Base-by-base conservation (phyloP, 2,329 filamentous ascomycete genomes). In the Myriosclerotinia scirpicola region DNA sequence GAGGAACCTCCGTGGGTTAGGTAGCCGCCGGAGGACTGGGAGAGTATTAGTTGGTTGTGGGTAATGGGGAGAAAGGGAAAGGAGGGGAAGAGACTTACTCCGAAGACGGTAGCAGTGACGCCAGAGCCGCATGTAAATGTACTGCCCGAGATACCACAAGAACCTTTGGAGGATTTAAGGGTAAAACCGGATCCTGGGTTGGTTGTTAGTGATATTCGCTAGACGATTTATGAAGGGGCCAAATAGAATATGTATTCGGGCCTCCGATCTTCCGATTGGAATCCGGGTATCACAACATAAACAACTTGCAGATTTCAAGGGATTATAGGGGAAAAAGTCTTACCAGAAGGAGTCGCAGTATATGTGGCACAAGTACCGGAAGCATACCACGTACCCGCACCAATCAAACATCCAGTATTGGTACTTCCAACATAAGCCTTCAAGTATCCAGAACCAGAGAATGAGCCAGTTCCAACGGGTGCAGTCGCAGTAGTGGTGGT, bases 341-440 rank as follows among this genome's bases (percentile, higher is more conserved):
- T 86, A 53, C 82, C 83, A 26, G 77, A 82, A 55, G 80, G 67
- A 5, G 82, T 77, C 5, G 86, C 85, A 0, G 82, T 85, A 75
- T 86, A 89, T 0, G 84, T 89, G 0, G 89, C 89, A 73, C 88
- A 91, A 0, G 87, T 89, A 2, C 88, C 88, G 1, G 81, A 82
- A 0, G 82, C 82, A 73, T 89, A 91, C 89, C 89, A 92, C 0
- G 83, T 85, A 0, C 89, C 89, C 12, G 78, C 80, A 65, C 83
- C 83, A 74, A 91, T 91, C 67, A 91, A 81, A 71, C 88, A 91
- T n/a, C 89, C 89, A 9, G 80, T 81, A 58, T 79, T 75, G n/a
- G 73, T 74, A 4, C 83, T 82, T 22, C 78, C 76, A 5, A 80
- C 79, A 36, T 81, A 73, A 3, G 89, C 86, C 64, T 87, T 83